Conservation (phyloP, 176 grass and related monocot species). For the Puya raimondii region DNA sequence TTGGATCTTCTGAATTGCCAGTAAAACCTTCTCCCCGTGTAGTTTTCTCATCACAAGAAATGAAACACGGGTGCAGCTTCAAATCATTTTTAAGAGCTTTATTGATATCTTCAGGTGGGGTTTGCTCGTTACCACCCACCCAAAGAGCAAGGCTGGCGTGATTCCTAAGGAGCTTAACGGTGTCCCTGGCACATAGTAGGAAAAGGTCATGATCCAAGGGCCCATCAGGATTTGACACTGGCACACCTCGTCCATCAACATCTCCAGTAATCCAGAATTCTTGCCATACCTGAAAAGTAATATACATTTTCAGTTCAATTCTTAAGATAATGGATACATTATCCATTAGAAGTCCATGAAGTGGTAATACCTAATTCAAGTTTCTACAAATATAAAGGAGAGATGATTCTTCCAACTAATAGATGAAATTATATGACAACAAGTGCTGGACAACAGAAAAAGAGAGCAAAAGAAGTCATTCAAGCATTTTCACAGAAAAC, state of each 20-base stretch:
- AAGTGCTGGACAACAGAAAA: no score
- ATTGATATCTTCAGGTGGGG: constrained; percentile 80
- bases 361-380: no score
- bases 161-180: constrained; percentile 85
- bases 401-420: no score
- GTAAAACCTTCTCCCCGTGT: constrained; percentile 16
- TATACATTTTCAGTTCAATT: not conserved
- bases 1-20: constrained; percentile 54
- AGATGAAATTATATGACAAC: no score
- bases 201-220: constrained; percentile 94
- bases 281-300: constrained; percentile 72
- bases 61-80: constrained; percentile 67
- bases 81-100: constrained; percentile 60
- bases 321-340: not conserved
- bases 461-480: no score
- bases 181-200: constrained; percentile 89
- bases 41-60: not conserved
- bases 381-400: no score
- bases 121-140: constrained; percentile 99
- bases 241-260: constrained; percentile 69
- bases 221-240: constrained; percentile 71
- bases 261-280: constrained; percentile 99
- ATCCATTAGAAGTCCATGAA: not conserved
- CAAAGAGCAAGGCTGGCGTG: constrained; percentile 86
- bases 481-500: no score